Base-by-base conservation (phyloP, 495 filamentous ascomycete genomes). In the Emericellopsis terricola region DNA sequence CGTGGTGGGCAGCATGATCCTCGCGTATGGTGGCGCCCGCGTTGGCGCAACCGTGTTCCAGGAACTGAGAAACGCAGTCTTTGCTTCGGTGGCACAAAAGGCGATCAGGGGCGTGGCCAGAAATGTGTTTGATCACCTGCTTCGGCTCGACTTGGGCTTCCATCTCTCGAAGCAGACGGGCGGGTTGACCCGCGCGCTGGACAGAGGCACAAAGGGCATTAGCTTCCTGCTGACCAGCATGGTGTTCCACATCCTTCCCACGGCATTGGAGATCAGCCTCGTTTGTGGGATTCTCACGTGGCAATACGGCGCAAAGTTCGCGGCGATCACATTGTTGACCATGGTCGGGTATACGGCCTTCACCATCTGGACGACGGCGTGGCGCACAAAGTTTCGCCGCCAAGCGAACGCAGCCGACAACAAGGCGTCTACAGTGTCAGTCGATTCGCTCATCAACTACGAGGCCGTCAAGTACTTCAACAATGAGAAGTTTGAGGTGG, bases 391-490 rank as follows among this genome's bases (percentile, higher is more conserved):
- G 52, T 97, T 97, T 56, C 68, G 89, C 19, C 81, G 85, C 38
- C 78, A 83, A 50, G 83, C 87, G 17, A 97, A 97, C 54, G 85
- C 82, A 7, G 89, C 91, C 1, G 89, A 97, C 48, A 97, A 96
- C 51, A 79, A 76, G 44, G 91, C 81, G 8, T 87, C 86, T 8
- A 96, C 87, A 0, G 83, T 94, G 19, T 89, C 87, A 1, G 87
- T 96, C 2, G 89, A 97, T 55, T 86, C 84, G 2, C 60, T 97
- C 20, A 92, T 97, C 60, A 96, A 96, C 56, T 96, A 94, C 48
- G 89, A 97, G 52, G 91, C 89, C 11, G 89, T 97, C 42, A 96
- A 96, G 59, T 94, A 96, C 61, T 97, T 97, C 66, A 97, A 96
- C 56, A 96, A 96, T 50, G 89, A 97, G 50, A 78, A 78, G 45